Percentiles rank a stretch among this genome's conserved stretches.
These are phyloP conservation scores for Solanum gracilifrons DNA, from an alignment of 257 asterid genomes.

Conservation along the genomic window DNA sequence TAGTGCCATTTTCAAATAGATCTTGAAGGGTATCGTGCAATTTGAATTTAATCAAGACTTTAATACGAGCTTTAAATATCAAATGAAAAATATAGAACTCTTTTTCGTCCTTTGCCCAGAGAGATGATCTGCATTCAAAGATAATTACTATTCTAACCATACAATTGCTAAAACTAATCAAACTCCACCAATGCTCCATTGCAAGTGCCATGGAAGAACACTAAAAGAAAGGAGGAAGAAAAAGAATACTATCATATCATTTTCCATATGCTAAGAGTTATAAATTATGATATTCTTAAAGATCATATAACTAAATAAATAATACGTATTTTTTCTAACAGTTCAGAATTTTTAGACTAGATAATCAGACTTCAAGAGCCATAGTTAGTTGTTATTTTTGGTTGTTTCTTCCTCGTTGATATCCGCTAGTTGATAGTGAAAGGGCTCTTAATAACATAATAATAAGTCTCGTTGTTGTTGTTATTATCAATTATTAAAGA, in stretches of 20 bases:
- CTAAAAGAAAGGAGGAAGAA: not conserved
- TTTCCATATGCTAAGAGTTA: not conserved
- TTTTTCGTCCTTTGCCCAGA: not conserved
- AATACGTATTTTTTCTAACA: too few relatives aligned
- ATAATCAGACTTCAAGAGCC: not conserved
- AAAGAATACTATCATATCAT: not conserved
- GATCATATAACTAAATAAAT: too few relatives aligned
- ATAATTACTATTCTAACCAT: not conserved
- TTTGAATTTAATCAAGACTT: too few relatives aligned
- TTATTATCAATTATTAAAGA: not conserved
- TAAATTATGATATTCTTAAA: not conserved
- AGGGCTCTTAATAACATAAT: not conserved
- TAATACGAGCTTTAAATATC: rapidly evolving
- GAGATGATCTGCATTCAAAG: not conserved
- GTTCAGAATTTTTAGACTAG: not conserved
- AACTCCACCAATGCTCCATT: not conserved
- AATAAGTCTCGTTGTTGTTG: rapidly evolving
- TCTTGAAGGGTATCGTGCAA: not conserved
- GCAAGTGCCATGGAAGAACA: not conserved
- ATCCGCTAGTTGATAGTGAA: not conserved
- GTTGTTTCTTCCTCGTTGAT: too few relatives aligned
- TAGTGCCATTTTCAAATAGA: too few relatives aligned
- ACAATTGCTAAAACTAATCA: not conserved
- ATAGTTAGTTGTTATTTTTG: too few relatives aligned
- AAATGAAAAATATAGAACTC: too few relatives aligned